Evolutionary conservation across 208 protist species (phyloP).

Genomic region (Crithidia fasciculata): DNA sequence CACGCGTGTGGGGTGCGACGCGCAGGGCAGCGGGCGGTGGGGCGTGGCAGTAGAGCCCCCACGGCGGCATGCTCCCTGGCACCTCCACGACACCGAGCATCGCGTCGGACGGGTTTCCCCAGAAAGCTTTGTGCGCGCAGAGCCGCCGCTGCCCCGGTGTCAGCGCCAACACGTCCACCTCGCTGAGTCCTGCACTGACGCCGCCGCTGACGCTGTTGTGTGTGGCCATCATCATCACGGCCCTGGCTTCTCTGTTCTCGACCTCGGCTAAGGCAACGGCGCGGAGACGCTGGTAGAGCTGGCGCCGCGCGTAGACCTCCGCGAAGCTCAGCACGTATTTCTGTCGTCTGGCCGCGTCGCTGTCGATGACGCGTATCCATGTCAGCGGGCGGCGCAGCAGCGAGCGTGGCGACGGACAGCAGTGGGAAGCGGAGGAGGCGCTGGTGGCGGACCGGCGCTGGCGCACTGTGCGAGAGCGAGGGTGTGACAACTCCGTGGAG

Average conservation of each 20-base stretch:
- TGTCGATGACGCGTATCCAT: constrained; percentile 7
- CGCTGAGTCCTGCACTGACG: not conserved
- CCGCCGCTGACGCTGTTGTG: not conserved
- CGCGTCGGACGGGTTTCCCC: constrained; percentile 48
- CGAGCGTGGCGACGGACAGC: not conserved
- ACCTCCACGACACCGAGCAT: constrained; percentile 49
- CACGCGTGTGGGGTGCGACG: too few relatives aligned
- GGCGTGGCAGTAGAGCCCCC: constrained; percentile 30
- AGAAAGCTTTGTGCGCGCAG: constrained; percentile 23
- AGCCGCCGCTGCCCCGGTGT: constrained; percentile 9
- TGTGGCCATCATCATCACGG: too few relatives aligned
- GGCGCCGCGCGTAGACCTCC: constrained; percentile 26
- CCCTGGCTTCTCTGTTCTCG: too few relatives aligned
- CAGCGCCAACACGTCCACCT: not conserved
- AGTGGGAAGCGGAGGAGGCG: not conserved
- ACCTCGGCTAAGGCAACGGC: not conserved
- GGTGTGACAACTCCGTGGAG: not conserved
- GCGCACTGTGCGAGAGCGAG: not conserved
- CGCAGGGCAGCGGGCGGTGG: not conserved
- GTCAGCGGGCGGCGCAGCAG: not conserved
- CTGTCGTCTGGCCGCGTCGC: constrained; percentile 7
- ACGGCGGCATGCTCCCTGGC: constrained; percentile 46
- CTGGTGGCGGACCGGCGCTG: not conserved
- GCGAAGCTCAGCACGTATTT: constrained; percentile 23
- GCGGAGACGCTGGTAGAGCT: constrained; percentile 3